Evolutionary conservation across 768 basidiomycete species (phyloP).

Genomic region (Trichaptum fuscoviolaceum): DNA sequence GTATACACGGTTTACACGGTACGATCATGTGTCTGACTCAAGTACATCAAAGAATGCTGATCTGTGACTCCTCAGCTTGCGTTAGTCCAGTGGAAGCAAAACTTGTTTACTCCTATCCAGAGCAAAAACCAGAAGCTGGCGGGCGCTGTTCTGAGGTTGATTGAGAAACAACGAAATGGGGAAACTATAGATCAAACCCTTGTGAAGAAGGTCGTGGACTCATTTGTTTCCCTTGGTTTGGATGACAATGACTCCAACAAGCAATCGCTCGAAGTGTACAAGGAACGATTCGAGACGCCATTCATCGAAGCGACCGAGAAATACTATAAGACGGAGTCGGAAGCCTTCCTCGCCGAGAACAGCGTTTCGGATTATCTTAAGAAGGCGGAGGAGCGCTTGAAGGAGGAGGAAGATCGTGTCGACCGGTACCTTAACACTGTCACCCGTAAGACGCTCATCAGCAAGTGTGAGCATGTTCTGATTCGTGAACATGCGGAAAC

Average conservation of each 20-base stretch:
- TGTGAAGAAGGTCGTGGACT: conserved; percentile 92
- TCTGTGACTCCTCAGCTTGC: conserved; percentile 55
- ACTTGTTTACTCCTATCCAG: conserved; percentile 89
- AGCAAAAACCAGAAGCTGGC: conserved; percentile 77
- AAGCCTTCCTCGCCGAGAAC: conserved; percentile 83
- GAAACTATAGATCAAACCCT: conserved; percentile 90
- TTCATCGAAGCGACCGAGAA: conserved; percentile 87
- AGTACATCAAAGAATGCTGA: not conserved
- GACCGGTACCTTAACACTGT: conserved; percentile 89
- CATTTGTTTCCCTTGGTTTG: conserved; percentile 89
- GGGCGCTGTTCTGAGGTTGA: conserved; percentile 79
- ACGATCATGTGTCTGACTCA: conserved; percentile 22
- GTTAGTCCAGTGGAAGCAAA: conserved; percentile 91
- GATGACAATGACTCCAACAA: conserved; percentile 92
- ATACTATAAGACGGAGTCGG: conserved; percentile 90
- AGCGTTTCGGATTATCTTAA: conserved; percentile 92
- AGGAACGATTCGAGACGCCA: conserved; percentile 81
- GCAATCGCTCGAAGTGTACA: conserved; percentile 90
- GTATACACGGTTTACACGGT: conserved; percentile 97
- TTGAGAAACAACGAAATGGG: conserved; percentile 92
- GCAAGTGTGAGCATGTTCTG: conserved; percentile 86
- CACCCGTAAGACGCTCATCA: conserved; percentile 76
- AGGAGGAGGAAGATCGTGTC: conserved; percentile 93
- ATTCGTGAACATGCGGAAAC: conserved; percentile 79
- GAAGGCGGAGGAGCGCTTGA: conserved; percentile 87